These are phyloP conservation scores for Moesziomyces antarcticus DNA, from an alignment of 1,284 basidiomycete genomes.

Conservation along the genomic window DNA sequence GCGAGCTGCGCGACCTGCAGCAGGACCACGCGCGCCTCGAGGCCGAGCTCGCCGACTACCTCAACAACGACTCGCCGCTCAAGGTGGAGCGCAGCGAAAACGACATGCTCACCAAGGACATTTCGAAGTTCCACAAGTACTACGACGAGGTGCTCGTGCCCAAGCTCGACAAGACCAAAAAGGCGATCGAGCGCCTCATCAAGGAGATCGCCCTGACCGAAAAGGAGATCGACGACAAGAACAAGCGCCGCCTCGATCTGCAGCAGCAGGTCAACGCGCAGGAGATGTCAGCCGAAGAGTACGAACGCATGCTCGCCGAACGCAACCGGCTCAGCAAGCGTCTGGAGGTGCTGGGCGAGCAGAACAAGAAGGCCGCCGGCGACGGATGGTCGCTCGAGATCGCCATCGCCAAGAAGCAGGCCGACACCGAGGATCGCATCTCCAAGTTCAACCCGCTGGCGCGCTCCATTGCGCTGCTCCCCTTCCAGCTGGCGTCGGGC, in stretches of 20 bases:
- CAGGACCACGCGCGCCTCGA: constrained; percentile 50
- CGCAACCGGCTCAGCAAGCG: constrained; percentile 57
- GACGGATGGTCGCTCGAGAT: constrained; percentile 59
- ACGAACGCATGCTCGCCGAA: constrained; percentile 57
- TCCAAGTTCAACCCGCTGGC: constrained; percentile 53
- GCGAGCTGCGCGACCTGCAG: constrained; percentile 51
- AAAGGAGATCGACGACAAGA: constrained; percentile 54
- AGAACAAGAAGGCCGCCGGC: constrained; percentile 52
- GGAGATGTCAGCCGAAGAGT: constrained; percentile 63
- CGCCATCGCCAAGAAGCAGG: constrained; percentile 57
- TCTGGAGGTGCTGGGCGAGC: constrained; percentile 44
- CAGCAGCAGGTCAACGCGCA: constrained; percentile 60
- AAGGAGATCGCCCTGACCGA: constrained; percentile 44
- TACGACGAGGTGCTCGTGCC: constrained; percentile 61
- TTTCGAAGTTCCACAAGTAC: constrained; percentile 63
- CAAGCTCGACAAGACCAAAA: constrained; percentile 61
- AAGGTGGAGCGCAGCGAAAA: constrained; percentile 55
- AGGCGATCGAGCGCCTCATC: constrained; percentile 53
- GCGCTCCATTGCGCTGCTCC: constrained; percentile 53
- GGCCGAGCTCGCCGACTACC: constrained; percentile 42
- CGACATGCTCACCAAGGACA: constrained; percentile 57
- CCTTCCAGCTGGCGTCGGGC: constrained; percentile 41
- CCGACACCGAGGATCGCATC: constrained; percentile 58
- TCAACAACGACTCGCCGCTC: constrained; percentile 56
- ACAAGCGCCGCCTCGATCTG: constrained; percentile 45